phyloP scores from a whole-genome alignment of 257 asterid genomes.

The Echium plantagineum region DNA sequence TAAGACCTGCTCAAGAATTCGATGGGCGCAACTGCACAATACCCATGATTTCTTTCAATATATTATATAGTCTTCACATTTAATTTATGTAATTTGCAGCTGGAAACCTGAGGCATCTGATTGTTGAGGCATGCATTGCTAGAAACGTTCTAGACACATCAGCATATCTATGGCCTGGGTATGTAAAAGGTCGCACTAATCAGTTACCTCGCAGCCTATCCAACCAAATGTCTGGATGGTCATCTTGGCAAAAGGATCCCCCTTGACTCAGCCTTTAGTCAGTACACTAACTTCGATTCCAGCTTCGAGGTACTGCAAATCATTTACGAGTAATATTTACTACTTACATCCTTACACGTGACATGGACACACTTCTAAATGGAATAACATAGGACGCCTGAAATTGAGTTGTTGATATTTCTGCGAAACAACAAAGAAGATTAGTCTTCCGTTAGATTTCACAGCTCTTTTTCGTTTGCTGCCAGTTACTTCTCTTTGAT shows the following conservation, averaged over 20 bases:
- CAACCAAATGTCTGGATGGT: constrained; percentile 8
- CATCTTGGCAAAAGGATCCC: constrained; percentile 10
- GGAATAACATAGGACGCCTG: neutral
- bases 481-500: neutral
- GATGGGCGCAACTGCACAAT: neutral
- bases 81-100: constrained; percentile 1
- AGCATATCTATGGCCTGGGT: constrained; percentile 14
- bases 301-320: constrained; percentile 11
- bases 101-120: constrained; percentile 15
- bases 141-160: constrained; percentile 13
- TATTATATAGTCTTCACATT: neutral
- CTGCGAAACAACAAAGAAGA: neutral
- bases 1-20: neutral
- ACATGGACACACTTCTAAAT: neutral
- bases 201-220: constrained; percentile 1
- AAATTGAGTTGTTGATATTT: neutral
- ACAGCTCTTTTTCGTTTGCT: neutral
- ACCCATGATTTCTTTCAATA: neutral
- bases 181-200: constrained; percentile 3
- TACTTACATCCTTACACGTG: neutral
- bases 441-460: neutral
- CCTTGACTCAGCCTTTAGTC: constrained; percentile 8
- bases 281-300: constrained; percentile 7
- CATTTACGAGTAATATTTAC: neutral
- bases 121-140: constrained; percentile 15